phyloP scores from a whole-genome alignment of 2,329 filamentous ascomycete genomes.

The Esteya vermicola region DNA sequence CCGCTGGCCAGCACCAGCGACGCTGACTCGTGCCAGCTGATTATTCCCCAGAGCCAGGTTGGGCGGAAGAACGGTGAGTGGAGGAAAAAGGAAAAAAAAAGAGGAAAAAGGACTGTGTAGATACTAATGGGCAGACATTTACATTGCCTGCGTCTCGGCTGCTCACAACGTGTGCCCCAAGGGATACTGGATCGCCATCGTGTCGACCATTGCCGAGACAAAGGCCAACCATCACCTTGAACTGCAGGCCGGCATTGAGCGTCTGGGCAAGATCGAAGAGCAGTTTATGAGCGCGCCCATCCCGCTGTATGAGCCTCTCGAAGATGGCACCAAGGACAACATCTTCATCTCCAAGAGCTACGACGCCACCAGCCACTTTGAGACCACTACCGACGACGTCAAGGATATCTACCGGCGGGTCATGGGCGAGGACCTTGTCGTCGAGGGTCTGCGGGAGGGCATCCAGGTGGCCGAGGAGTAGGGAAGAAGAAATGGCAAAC shows the following conservation, averaged over 20 bases:
- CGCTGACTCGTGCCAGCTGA: slow-evolving; percentile 81
- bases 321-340: slow-evolving; percentile 71
- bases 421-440: slow-evolving; percentile 71
- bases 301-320: slow-evolving; percentile 82
- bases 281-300: slow-evolving; percentile 90
- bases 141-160: slow-evolving; percentile 88
- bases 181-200: slow-evolving; percentile 97
- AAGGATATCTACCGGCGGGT: slow-evolving; percentile 81
- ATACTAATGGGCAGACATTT: slow-evolving; percentile 55
- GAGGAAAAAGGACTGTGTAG: background rate
- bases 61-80: slow-evolving; percentile 81
- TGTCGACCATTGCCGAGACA: slow-evolving; percentile 91
- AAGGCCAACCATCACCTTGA: slow-evolving; percentile 90
- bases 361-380: slow-evolving; percentile 94
- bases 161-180: slow-evolving; percentile 98
- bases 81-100: background rate
- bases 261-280: slow-evolving; percentile 87
- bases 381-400: slow-evolving; percentile 83
- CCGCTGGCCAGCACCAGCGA: slow-evolving; percentile 82
- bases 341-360: slow-evolving; percentile 99
- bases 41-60: slow-evolving; percentile 95
- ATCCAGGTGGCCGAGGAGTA: slow-evolving; percentile 59
- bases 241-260: slow-evolving; percentile 80
- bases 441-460: slow-evolving; percentile 74
- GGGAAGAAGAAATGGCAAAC: background rate